Conservation (phyloP, 257 asterid species). For the Lavandula angustifolia region DNA sequence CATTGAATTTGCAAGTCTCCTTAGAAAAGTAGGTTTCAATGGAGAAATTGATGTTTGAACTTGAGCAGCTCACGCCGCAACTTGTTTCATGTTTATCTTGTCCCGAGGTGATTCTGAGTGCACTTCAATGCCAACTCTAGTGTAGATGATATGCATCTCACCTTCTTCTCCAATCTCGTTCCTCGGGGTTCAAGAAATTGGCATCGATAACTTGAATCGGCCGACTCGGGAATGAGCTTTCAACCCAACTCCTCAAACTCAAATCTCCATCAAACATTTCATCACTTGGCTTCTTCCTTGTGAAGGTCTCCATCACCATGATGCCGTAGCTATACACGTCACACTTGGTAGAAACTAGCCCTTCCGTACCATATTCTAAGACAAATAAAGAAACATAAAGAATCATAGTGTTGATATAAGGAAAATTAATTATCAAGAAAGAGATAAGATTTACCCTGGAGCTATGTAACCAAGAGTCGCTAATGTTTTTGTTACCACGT, state of each 20-base stretch:
- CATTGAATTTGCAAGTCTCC: too few species aligned
- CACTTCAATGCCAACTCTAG: constrained; percentile 19
- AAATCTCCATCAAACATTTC: background rate
- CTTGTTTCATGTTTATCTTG: constrained; percentile 18
- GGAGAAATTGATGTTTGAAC: background rate
- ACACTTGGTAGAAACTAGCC: constrained; percentile 26
- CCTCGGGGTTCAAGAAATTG: constrained; percentile 10
- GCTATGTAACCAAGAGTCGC: constrained; percentile 27
- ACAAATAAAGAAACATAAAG: background rate
- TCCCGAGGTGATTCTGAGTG: constrained; percentile 1
- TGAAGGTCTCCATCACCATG: constrained; percentile 2
- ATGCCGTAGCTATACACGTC: constrained; percentile 5
- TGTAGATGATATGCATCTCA: background rate
- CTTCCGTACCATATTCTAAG: constrained; percentile 25
- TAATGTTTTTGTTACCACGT: constrained; percentile 8
- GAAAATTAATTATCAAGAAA: background rate
- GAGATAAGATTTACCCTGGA: constrained; percentile 11
- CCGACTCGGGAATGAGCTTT: too few species aligned
- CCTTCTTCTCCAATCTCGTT: background rate
- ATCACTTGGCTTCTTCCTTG: background rate
- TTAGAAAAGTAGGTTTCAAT: too few species aligned
- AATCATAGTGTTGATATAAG: too few species aligned
- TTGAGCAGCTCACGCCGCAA: background rate
- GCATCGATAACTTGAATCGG: constrained; percentile 30
- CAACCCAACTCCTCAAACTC: too few species aligned